Conservation (phyloP, 1,284 basidiomycete species). For the Cystobasidium sp. region DNA sequence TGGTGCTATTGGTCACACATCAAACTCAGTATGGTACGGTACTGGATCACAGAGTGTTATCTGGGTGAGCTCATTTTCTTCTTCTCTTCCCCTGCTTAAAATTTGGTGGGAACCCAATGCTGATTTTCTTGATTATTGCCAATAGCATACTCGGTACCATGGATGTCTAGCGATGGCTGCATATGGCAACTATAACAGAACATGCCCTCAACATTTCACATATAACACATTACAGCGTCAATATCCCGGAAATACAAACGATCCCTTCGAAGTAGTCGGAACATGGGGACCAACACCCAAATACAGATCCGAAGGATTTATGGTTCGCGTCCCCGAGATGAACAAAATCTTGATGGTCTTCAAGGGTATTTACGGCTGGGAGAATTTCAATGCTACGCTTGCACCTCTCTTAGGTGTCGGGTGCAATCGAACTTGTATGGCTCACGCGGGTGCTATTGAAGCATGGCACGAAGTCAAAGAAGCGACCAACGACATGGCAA, state of each 20-base stretch:
- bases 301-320: conserved; percentile 40
- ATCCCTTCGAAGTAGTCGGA: conserved; percentile 44
- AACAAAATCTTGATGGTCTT: conserved; percentile 41
- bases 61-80: not conserved
- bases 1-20: conserved; percentile 7
- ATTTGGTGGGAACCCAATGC: too few relatives aligned
- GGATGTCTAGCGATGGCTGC: conserved; percentile 26
- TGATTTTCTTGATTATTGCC: too few relatives aligned
- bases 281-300: conserved; percentile 35
- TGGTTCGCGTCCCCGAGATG: conserved; percentile 42
- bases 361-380: conserved; percentile 45
- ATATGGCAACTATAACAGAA: conserved; percentile 29
- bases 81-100: not conserved
- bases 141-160: conserved; percentile 17
- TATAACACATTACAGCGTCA: conserved; percentile 31
- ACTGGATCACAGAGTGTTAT: conserved; percentile 16
- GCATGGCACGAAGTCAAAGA: conserved; percentile 45
- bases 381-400: conserved; percentile 43
- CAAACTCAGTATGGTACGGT: conserved; percentile 11
- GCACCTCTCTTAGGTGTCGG: conserved; percentile 40
- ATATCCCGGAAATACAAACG: conserved; percentile 41
- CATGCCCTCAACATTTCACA: conserved; percentile 42
- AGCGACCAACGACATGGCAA: conserved; percentile 41
- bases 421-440: conserved; percentile 42
- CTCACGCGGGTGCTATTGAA: conserved; percentile 42